A percentile compares a stretch with the other conserved stretches of the same genome.
Conservation (phyloP, 106 monocot species). For the Triglochin maritima region DNA sequence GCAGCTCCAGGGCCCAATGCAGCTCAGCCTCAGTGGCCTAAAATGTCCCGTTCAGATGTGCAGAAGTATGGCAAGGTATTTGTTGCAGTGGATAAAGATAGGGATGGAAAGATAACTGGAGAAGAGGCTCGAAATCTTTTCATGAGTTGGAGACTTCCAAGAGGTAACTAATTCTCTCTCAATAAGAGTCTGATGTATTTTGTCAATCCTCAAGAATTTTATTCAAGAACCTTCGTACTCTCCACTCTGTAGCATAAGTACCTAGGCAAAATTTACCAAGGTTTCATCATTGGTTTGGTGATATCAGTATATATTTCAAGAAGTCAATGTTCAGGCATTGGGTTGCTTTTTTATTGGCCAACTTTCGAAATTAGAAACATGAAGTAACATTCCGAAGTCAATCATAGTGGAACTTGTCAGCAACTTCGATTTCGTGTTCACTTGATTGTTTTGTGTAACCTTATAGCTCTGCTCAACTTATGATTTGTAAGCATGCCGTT, state of each 20-base stretch:
- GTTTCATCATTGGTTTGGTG: too few relatives aligned
- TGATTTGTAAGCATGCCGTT: not conserved
- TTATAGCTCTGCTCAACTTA: not conserved
- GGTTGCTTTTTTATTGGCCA: too few relatives aligned
- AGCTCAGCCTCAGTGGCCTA: slow-evolving; percentile 60
- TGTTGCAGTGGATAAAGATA: slow-evolving; percentile 89
- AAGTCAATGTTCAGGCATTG: too few relatives aligned
- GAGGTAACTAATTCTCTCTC: slow-evolving; percentile 39
- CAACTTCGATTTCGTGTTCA: not conserved
- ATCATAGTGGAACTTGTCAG: not conserved
- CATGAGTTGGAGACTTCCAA: slow-evolving; percentile 96
- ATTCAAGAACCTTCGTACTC: too few relatives aligned
- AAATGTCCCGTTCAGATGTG: slow-evolving; percentile 63
- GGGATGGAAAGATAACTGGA: slow-evolving; percentile 97
- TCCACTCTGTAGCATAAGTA: too few relatives aligned
- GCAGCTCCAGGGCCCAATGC: slow-evolving; percentile 17
- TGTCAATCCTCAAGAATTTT: too few relatives aligned
- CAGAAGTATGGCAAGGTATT: slow-evolving; percentile 87
- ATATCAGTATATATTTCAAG: too few relatives aligned
- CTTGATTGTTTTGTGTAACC: not conserved
- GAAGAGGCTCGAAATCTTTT: slow-evolving; percentile 75
- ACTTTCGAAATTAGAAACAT: too few relatives aligned
- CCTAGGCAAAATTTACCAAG: too few relatives aligned
- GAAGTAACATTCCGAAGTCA: not conserved
- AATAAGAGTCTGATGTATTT: not conserved